These are phyloP conservation scores for Tetracentron sinense DNA, from an alignment of 164 flowering plant genomes.

Conservation along the genomic window DNA sequence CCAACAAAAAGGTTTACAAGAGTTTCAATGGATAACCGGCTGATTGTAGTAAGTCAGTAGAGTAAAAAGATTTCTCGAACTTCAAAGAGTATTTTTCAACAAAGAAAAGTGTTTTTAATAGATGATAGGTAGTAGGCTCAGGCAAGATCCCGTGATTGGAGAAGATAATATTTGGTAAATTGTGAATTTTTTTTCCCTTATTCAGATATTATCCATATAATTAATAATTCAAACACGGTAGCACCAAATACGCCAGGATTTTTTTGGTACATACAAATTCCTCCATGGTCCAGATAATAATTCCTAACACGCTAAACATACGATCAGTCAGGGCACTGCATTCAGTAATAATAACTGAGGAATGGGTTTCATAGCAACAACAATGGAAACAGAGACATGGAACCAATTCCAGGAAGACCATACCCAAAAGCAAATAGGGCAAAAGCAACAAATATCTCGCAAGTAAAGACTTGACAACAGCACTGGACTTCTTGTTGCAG, in stretches of 20 bases:
- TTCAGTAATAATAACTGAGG: conserved; percentile 3
- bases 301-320: conserved; percentile 2
- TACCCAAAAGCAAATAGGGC: conserved; percentile 1
- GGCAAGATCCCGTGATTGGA: too few species aligned
- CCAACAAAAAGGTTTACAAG: too few species aligned
- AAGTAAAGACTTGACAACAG: conserved; percentile 5
- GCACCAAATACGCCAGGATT: background rate
- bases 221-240: too few species aligned
- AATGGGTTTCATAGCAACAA: conserved; percentile 7
- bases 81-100: too few species aligned
- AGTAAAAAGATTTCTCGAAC: too few species aligned
- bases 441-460: conserved; percentile 5
- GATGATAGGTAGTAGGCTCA: too few species aligned
- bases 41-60: too few species aligned
- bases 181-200: too few species aligned
- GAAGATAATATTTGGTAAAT: too few species aligned
- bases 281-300: conserved; percentile 12
- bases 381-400: background rate
- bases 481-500: conserved; percentile 4
- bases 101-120: too few species aligned
- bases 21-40: too few species aligned
- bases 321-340: background rate
- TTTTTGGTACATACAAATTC: background rate
- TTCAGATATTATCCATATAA: too few species aligned
- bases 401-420: conserved; percentile 6